Conservation (phyloP, 129 eudicot species). For the Flaveria linearis region DNA sequence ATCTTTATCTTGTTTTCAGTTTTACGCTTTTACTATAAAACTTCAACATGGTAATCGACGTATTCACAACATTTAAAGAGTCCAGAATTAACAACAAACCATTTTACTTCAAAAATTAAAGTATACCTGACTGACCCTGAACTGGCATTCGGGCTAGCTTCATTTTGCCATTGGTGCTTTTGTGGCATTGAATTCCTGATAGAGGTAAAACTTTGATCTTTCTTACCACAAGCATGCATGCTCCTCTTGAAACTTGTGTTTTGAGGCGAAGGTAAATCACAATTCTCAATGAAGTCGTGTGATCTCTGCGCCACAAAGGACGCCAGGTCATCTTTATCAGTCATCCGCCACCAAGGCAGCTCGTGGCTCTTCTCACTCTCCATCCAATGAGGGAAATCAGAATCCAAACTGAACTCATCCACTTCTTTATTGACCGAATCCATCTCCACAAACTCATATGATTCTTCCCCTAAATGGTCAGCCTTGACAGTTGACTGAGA, state of each 20-base stretch:
- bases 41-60: constrained; percentile 8
- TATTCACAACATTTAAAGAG: constrained; percentile 15
- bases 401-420: constrained; percentile 46
- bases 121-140: constrained; percentile 48
- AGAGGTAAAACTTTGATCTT: constrained; percentile 30
- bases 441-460: constrained; percentile 54
- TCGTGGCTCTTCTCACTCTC: constrained; percentile 48
- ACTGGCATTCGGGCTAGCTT: constrained; percentile 23
- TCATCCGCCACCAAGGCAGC: constrained; percentile 87
- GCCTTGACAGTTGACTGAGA: constrained; percentile 40
- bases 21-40: not conserved
- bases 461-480: constrained; percentile 39
- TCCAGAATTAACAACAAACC: not conserved
- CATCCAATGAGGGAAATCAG: constrained; percentile 58
- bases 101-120: constrained; percentile 19
- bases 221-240: constrained; percentile 23
- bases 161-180: constrained; percentile 22
- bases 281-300: constrained; percentile 62
- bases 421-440: constrained; percentile 44
- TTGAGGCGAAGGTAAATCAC: constrained; percentile 87
- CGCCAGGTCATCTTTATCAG: constrained; percentile 79
- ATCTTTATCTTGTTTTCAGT: not conserved
- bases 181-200: constrained; percentile 30
- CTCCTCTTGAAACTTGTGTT: constrained; percentile 37
- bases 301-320: constrained; percentile 75